phyloP scores from a whole-genome alignment of 2,329 filamentous ascomycete species.

The Chaetomiaceae sp. region DNA sequence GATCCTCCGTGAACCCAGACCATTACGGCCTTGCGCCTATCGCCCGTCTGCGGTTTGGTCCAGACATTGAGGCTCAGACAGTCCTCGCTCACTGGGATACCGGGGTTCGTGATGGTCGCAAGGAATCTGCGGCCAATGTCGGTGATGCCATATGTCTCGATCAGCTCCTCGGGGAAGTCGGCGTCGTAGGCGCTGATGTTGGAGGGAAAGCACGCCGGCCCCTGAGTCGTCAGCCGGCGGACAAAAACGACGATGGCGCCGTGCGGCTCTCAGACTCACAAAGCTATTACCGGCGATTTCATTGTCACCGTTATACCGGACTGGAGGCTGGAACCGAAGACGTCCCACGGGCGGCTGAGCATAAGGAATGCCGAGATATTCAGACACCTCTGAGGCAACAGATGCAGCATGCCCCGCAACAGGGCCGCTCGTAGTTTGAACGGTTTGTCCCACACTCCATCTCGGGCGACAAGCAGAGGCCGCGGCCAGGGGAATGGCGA shows the following conservation, averaged over 20 bases:
- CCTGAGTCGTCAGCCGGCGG: conserved; percentile 1
- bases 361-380: conserved; percentile 37
- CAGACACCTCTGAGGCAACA: conserved; percentile 31
- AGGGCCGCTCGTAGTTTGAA: conserved; percentile 33
- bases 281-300: conserved; percentile 23
- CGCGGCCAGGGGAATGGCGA: neutral
- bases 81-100: conserved; percentile 31
- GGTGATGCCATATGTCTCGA: conserved; percentile 30
- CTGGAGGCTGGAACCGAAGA: conserved; percentile 27
- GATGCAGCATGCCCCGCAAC: conserved; percentile 33
- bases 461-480: neutral
- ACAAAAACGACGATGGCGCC: too few relatives aligned
- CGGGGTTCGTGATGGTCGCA: neutral
- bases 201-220: conserved; percentile 1
- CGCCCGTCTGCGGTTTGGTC: conserved; percentile 31
- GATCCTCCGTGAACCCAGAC: conserved; percentile 38
- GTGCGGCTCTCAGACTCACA: too few relatives aligned
- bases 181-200: conserved; percentile 17
- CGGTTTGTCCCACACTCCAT: conserved; percentile 23
- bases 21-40: conserved; percentile 33
- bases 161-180: conserved; percentile 24
- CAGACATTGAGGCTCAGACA: conserved; percentile 40
- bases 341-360: conserved; percentile 28
- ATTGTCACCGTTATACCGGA: conserved; percentile 24
- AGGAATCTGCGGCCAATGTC: conserved; percentile 9